phyloP scores from a whole-genome alignment of 2,329 filamentous ascomycete species.

The Aspergillus felis region DNA sequence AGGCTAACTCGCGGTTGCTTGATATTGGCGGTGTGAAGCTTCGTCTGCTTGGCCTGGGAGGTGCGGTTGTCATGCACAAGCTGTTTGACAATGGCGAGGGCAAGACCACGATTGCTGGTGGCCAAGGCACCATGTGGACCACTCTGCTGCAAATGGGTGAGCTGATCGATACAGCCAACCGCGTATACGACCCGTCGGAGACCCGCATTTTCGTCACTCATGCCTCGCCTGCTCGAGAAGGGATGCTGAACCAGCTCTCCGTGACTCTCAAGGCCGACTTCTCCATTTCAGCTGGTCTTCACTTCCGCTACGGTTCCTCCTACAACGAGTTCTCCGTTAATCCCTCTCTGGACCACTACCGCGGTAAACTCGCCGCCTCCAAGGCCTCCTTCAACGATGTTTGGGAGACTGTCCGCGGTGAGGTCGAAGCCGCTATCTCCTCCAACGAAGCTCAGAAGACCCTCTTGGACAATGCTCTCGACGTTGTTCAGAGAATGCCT shows the following conservation, averaged over 20 bases:
- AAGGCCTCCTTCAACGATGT: conserved; percentile 99
- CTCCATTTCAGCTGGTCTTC: conserved; percentile 92
- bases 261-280: conserved; percentile 98
- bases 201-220: conserved; percentile 96
- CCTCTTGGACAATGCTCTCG: conserved; percentile 82
- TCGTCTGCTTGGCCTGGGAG: conserved; percentile 85
- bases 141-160: conserved; percentile 97
- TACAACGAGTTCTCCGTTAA: conserved; percentile 99
- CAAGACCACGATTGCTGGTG: conserved; percentile 94
- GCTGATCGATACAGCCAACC: conserved; percentile 93
- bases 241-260: conserved; percentile 93
- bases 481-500: conserved; percentile 98
- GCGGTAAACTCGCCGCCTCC: conserved; percentile 94
- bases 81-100: conserved; percentile 98
- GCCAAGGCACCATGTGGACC: conserved; percentile 99
- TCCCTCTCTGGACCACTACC: conserved; percentile 94
- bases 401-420: conserved; percentile 96
- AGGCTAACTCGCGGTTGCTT: conserved; percentile 90
- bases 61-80: conserved; percentile 99
- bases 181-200: conserved; percentile 96
- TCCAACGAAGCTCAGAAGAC: conserved; percentile 94
- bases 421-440: conserved; percentile 90
- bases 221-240: conserved; percentile 92
- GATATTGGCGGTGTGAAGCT: conserved; percentile 96
- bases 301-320: conserved; percentile 97